A percentile compares a stretch with the other conserved stretches of the same genome.
Evolutionary conservation across 495 filamentous ascomycete species (phyloP).

Genomic region (Neurospora hispaniola): DNA sequence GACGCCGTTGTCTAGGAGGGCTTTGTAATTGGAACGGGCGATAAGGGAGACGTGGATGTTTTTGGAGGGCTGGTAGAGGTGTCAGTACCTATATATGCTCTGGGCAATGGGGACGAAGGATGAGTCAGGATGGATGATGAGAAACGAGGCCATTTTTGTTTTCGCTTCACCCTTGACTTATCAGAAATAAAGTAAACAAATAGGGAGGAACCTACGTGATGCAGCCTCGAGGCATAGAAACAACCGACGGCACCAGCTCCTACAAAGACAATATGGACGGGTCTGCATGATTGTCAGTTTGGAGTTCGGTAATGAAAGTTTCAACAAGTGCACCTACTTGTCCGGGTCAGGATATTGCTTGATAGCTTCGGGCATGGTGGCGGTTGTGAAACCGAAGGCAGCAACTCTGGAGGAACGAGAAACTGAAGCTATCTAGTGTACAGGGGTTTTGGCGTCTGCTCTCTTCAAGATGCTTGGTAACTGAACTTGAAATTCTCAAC

Average conservation of each 20-base stretch:
- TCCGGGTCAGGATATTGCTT: conserved; percentile 13
- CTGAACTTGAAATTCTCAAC: background rate
- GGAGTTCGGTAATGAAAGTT: background rate
- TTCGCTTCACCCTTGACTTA: background rate
- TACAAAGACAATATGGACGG: conserved; percentile 43
- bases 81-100: background rate
- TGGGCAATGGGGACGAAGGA: background rate
- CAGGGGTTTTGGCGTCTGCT: background rate
- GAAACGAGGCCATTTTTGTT: background rate
- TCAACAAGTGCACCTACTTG: conserved; percentile 7
- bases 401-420: background rate
- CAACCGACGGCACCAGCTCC: conserved; percentile 50
- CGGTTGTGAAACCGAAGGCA: background rate
- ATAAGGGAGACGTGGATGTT: conserved; percentile 37
- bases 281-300: conserved; percentile 18
- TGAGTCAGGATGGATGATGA: background rate
- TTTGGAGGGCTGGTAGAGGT: conserved; percentile 22
- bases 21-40: conserved; percentile 46
- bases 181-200: background rate
- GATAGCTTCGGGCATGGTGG: conserved; percentile 11
- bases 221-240: conserved; percentile 48
- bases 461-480: background rate
- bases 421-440: background rate
- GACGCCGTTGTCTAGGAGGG: conserved; percentile 36
- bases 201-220: conserved; percentile 27